Base-by-base conservation (phyloP, 129 eudicot genomes). In the Sambucus nigra region DNA sequence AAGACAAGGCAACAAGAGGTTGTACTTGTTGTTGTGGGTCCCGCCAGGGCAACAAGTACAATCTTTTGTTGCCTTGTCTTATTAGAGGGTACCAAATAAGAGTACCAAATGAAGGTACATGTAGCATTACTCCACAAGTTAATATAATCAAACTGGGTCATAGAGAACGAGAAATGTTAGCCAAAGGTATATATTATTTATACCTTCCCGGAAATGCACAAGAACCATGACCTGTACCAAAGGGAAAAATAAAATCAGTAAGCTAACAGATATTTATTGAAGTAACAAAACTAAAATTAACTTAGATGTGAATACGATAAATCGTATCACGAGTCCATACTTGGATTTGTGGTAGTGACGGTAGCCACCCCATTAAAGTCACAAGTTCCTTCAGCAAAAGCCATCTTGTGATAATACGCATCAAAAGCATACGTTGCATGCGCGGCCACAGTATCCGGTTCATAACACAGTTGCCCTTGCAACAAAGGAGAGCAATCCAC, bases 391-490 rank as follows among this genome's bases (percentile, higher is more conserved):
- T 72, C 74, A 14, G 69, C 88, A 88, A 68, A 73, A 6, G 54
- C 82, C 96, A 76, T 87, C 64, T 32, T 68, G 33, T 76, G 86
- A 58, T 87, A 87, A 72, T 87, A 87, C 0, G 80, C 61, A 71
- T 87, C 81, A 48, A 87, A 87, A 16, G 93, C 94, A 47, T 87
- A 87, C 23, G 77, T 67, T 19, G 96, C 88, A 72, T 87, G 96
- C 4, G 77, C 82, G 28, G 57, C 78, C 51, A 87, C 78, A 49
- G 73, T 82, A 69, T 82, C 83, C 0, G 96, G 96, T 32, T 79
- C 74, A 53, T 87, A 87, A 71, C 96, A 87, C 0, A 76, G 76
- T 28, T 71, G 56, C 20, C 94, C 96, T 64, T 82, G 96, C 76
- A 67, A 26, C 67, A 87, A 61, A 26, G 80, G 72, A 51, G 94